These are phyloP conservation scores for Cytospora schulzeri DNA, from an alignment of 2,329 filamentous ascomycete genomes.

Conservation along the genomic window DNA sequence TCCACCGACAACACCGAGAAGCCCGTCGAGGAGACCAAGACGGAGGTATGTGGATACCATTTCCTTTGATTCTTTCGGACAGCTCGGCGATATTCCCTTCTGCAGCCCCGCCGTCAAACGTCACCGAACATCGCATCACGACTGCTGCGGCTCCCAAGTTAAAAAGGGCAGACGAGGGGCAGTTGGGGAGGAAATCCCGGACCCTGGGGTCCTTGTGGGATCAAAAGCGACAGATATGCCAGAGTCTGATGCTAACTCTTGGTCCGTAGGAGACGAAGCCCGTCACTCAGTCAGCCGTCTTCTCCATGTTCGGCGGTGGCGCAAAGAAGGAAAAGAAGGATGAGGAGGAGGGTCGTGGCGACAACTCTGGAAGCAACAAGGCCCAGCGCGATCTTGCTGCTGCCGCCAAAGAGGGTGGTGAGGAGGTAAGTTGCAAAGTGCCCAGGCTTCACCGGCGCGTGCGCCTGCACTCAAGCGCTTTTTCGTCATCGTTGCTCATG, in stretches of 20 bases:
- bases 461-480: background rate
- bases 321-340: conserved; percentile 96
- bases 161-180: background rate
- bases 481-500: conserved; percentile 9
- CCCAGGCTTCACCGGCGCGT: background rate
- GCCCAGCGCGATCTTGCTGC: conserved; percentile 67
- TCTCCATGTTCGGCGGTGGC: conserved; percentile 98
- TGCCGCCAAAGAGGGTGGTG: conserved; percentile 57
- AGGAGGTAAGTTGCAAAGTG: conserved; percentile 50
- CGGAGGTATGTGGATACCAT: conserved; percentile 26
- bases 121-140: background rate
- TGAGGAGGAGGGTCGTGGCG: conserved; percentile 77
- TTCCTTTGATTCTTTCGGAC: background rate
- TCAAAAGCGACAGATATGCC: too few species aligned
- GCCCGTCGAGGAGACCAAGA: conserved; percentile 38
- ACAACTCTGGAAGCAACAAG: conserved; percentile 88
- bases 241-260: conserved; percentile 5
- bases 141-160: background rate
- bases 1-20: conserved; percentile 39
- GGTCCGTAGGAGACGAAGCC: conserved; percentile 36
- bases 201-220: background rate
- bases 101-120: conserved; percentile 3
- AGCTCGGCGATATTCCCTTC: background rate
- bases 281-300: conserved; percentile 69
- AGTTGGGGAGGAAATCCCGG: background rate